These are phyloP conservation scores for Incumbomyces delicatus DNA, from an alignment of 2,329 filamentous ascomycete species.

Conservation along the genomic window DNA sequence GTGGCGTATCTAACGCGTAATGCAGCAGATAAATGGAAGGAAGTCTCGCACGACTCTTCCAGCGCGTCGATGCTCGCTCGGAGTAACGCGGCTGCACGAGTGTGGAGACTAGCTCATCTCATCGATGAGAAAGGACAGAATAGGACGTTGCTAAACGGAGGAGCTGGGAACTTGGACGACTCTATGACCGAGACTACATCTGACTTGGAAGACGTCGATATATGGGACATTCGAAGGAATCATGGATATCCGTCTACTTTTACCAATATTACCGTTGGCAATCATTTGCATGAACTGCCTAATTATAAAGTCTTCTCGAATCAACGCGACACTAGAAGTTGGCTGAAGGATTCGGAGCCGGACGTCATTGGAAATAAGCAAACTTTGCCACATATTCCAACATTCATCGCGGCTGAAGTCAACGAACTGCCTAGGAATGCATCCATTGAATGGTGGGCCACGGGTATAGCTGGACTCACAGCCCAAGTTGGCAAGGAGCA, in stretches of 20 bases:
- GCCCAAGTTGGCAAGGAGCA: neutral
- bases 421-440: slow-evolving; percentile 63
- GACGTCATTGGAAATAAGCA: slow-evolving; percentile 7
- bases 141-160: slow-evolving; percentile 17
- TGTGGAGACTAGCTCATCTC: slow-evolving; percentile 37
- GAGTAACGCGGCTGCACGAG: slow-evolving; percentile 20
- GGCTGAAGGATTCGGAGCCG: slow-evolving; percentile 9
- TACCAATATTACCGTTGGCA: slow-evolving; percentile 9
- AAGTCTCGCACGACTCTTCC: slow-evolving; percentile 35
- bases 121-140: slow-evolving; percentile 20
- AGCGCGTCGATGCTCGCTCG: slow-evolving; percentile 43
- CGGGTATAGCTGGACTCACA: slow-evolving; percentile 45
- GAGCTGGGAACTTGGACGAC: slow-evolving; percentile 25
- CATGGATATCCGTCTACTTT: slow-evolving; percentile 20
- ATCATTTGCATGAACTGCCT: slow-evolving; percentile 18
- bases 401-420: slow-evolving; percentile 67
- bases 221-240: slow-evolving; percentile 49
- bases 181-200: slow-evolving; percentile 39
- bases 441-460: slow-evolving; percentile 76
- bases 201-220: slow-evolving; percentile 26
- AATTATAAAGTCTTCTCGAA: slow-evolving; percentile 31
- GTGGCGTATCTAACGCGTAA: slow-evolving; percentile 60
- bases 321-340: slow-evolving; percentile 9
- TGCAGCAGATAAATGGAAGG: slow-evolving; percentile 12
- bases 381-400: slow-evolving; percentile 40